Conservation (phyloP, 441 rosid species). For the Erysimum cheiri region DNA sequence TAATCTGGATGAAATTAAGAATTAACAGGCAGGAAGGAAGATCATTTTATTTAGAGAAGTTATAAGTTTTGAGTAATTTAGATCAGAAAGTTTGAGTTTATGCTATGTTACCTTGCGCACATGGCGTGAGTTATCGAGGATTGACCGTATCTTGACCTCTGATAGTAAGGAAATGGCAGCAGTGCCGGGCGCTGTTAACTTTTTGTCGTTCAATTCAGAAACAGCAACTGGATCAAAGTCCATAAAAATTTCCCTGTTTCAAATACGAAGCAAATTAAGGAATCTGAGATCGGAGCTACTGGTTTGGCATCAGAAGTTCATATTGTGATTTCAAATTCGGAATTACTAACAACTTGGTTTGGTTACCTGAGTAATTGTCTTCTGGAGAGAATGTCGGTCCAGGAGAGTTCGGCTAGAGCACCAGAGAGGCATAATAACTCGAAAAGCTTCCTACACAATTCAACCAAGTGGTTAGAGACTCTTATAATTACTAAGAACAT, state of each 20-base stretch:
- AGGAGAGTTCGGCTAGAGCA: constrained; percentile 89
- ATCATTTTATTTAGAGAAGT: not conserved
- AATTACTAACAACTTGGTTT: not conserved
- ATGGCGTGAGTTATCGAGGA: constrained; percentile 87
- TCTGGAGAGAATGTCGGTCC: constrained; percentile 88
- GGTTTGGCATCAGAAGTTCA: constrained; percentile 20
- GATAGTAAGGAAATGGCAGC: constrained; percentile 69
- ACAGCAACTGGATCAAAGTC: constrained; percentile 81
- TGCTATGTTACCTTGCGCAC: constrained; percentile 67
- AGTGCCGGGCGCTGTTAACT: constrained; percentile 41
- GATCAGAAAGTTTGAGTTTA: constrained; percentile 7
- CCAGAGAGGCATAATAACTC: constrained; percentile 88
- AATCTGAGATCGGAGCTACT: constrained; percentile 26
- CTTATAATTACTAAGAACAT: constrained; percentile 22
- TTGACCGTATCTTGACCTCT: constrained; percentile 75
- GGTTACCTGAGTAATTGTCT: constrained; percentile 79
- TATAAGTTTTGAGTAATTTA: not conserved
- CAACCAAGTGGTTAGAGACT: constrained; percentile 22
- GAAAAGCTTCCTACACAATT: constrained; percentile 76
- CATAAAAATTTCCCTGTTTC: constrained; percentile 78
- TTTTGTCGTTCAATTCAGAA: constrained; percentile 79
- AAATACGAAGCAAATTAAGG: constrained; percentile 15
- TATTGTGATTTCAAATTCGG: not conserved
- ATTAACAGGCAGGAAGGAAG: constrained; percentile 20
- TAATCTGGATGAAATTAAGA: constrained; percentile 62